Evolutionary conservation across 495 filamentous ascomycete species (phyloP), one percentile per base, ranked within the genome.

Genomic region (Penicillium alfredii): DNA sequence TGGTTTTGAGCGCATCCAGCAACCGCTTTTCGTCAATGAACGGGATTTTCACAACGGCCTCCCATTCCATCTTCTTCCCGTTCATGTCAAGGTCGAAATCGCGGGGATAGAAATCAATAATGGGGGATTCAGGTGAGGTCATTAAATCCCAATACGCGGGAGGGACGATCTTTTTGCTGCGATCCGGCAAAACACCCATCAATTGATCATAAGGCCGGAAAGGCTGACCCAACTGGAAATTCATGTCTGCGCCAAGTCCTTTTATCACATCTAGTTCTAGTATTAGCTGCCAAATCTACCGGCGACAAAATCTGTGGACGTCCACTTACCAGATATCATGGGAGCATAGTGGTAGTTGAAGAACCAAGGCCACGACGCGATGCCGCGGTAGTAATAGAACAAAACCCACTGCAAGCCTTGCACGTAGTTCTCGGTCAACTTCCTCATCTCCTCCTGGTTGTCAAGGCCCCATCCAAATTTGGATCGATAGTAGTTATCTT

Each of bases 1-100:
- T 86, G 8, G 86, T 81, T 11, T 73, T 81, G 78, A 99, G 92
- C 8, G 90, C 93, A 21, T 68, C 64, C 23, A 99, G 69, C 11
- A 99, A 64, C 3, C 93, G 75, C 33, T 76, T 72, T 56, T 97
- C 89, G 19, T 97, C 88, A 48, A 99, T 99, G 63, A 99, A 99
- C 0, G 93, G 93, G 44, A 99, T 97, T 64, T 95, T 96, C 35
- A 97, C 88, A 24, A 99, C 89, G 19, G 92, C 93, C 52, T 99
- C 93, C 93, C 93, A 99, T 47, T 97, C 93, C 88, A 94, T 93
- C 69, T 94, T 99, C 72, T 99, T 99, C 37, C 93, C 93, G 49
- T 97, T 96, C 90, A 97, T 96, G 53, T 99, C 93, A 12, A 99
- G 74, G 45, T 95, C 88, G 46, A 99, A 99, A 44, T 97, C 90